These are phyloP conservation scores for Acanthamoeba rhysodes DNA, from an alignment of 208 protist genomes.

Conservation along the genomic window DNA sequence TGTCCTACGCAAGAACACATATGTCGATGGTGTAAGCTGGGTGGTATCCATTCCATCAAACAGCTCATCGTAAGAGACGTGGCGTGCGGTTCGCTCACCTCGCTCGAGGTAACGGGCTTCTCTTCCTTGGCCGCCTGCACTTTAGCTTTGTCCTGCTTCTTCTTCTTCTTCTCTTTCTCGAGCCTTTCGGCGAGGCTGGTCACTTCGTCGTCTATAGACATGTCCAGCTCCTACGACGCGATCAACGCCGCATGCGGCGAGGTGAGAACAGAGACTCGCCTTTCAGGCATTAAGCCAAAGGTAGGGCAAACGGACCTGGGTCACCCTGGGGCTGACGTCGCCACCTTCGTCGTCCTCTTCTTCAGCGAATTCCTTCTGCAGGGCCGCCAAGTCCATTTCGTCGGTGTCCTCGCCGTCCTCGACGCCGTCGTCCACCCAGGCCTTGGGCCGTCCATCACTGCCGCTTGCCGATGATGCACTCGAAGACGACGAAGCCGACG, in stretches of 20 bases:
- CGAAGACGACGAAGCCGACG: neutral
- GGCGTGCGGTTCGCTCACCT: neutral
- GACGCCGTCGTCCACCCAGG: neutral
- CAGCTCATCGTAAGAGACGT: neutral
- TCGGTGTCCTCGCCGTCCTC: conserved; percentile 58
- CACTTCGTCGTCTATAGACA: conserved; percentile 20
- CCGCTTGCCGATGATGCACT: neutral
- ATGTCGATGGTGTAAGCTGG: too few species aligned
- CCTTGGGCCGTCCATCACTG: too few species aligned
- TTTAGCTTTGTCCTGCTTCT: neutral
- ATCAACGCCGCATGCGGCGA: too few species aligned
- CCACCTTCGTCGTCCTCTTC: conserved; percentile 8
- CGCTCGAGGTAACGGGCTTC: neutral
- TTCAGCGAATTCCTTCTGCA: neutral
- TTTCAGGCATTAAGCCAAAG: too few species aligned
- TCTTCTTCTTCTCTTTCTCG: neutral
- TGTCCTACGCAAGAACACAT: neutral
- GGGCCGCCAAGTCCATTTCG: conserved; percentile 44
- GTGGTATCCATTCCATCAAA: too few species aligned
- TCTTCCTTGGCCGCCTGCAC: neutral
- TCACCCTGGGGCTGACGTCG: neutral
- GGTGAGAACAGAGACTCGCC: neutral
- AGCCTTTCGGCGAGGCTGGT: neutral
- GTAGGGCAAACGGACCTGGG: neutral
- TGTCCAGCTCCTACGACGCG: neutral